These are phyloP conservation scores for Lactarius pseudohatsudake DNA, from an alignment of 768 basidiomycete genomes.

Conservation along the genomic window DNA sequence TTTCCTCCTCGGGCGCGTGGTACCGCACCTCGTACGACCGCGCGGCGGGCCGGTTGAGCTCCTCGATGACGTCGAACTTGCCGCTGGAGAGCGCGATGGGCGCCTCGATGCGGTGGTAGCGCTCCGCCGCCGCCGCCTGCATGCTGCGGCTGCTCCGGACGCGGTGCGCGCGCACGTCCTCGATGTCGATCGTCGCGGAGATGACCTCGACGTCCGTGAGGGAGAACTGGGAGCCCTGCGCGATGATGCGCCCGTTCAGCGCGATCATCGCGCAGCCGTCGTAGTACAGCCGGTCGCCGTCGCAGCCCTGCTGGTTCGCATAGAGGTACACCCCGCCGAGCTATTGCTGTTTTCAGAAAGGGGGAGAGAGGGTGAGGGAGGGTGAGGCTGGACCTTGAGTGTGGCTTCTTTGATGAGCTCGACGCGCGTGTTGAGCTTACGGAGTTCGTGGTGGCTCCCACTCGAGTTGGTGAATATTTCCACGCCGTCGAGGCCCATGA, in stretches of 20 bases:
- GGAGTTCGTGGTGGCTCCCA: slow-evolving; percentile 96
- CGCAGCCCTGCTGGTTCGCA: slow-evolving; percentile 98
- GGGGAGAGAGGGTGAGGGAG: not conserved
- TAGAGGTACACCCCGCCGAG: slow-evolving; percentile 97
- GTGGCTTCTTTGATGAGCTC: slow-evolving; percentile 98
- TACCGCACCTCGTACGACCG: slow-evolving; percentile 56
- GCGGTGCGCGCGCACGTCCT: slow-evolving; percentile 90
- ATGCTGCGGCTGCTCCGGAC: slow-evolving; percentile 81
- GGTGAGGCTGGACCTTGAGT: slow-evolving; percentile 59
- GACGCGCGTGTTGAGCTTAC: slow-evolving; percentile 89
- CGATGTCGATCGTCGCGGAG: slow-evolving; percentile 94
- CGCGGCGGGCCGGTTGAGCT: slow-evolving; percentile 30
- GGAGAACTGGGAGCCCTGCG: slow-evolving; percentile 97
- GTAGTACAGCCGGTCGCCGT: slow-evolving; percentile 96
- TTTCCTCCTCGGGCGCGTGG: slow-evolving; percentile 93
- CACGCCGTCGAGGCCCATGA: slow-evolving; percentile 97
- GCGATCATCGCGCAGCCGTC: slow-evolving; percentile 97
- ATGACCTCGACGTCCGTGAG: slow-evolving; percentile 95
- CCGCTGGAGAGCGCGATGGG: slow-evolving; percentile 77
- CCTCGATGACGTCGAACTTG: slow-evolving; percentile 58
- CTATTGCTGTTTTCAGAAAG: slow-evolving; percentile 41
- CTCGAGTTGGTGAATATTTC: slow-evolving; percentile 99
- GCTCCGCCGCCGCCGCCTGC: slow-evolving; percentile 77
- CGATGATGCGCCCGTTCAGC: slow-evolving; percentile 87
- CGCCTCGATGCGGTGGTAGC: slow-evolving; percentile 82